phyloP scores from a whole-genome alignment of 2,329 filamentous ascomycete species.

The Exophiala spinifera region DNA sequence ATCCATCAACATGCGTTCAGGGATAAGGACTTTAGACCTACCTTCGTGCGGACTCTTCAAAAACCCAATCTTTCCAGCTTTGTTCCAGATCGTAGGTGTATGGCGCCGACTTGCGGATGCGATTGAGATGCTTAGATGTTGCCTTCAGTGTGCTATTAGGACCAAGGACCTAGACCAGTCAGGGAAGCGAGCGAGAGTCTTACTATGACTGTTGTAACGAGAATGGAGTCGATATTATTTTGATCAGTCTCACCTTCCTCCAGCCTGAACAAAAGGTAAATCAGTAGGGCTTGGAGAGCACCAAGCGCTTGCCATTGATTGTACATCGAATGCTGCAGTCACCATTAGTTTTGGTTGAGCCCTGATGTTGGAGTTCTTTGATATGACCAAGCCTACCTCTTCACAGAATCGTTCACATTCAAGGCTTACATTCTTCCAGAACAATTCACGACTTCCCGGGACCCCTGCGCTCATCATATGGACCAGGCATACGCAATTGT shows the following conservation, averaged over 20 bases:
- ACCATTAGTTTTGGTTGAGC: constrained; percentile 10
- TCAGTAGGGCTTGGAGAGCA: constrained; percentile 44
- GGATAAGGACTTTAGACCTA: constrained; percentile 18
- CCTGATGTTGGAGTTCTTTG: neutral
- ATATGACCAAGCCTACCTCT: constrained; percentile 33
- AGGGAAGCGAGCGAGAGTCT: constrained; percentile 10
- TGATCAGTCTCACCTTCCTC: constrained; percentile 46
- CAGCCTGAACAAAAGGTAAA: constrained; percentile 45
- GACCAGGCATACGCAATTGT: constrained; percentile 43
- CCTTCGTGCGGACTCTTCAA: constrained; percentile 41
- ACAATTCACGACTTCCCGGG: constrained; percentile 39
- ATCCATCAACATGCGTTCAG: constrained; percentile 15
- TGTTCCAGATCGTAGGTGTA: constrained; percentile 27
- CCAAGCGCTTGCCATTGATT: constrained; percentile 41
- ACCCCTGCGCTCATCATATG: constrained; percentile 39
- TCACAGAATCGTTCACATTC: constrained; percentile 43
- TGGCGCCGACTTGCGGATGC: neutral
- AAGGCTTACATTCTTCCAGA: constrained; percentile 45
- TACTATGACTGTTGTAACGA: constrained; percentile 39
- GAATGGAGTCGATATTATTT: constrained; percentile 42
- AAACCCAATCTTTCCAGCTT: constrained; percentile 43
- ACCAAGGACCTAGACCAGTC: neutral
- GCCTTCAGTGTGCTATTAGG: neutral
- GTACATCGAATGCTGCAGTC: constrained; percentile 32
- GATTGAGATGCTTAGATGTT: neutral